A percentile compares a stretch with the other conserved stretches of the same genome.
These are phyloP conservation scores for Cytospora piceicola DNA, from an alignment of 2,329 filamentous ascomycete species.

Conservation along the genomic window DNA sequence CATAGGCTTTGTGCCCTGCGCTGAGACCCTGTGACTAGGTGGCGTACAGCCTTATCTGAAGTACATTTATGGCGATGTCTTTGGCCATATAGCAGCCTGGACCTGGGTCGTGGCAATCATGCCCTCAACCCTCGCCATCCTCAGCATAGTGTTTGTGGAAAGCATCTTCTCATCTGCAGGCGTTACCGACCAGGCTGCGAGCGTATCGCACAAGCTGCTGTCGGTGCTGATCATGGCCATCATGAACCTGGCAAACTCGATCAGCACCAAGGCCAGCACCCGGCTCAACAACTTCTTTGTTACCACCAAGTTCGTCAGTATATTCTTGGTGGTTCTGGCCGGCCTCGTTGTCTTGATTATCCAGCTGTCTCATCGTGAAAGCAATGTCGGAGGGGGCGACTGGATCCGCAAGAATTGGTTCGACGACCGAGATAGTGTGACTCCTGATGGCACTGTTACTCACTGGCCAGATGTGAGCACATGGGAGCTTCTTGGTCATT, in stretches of 20 bases:
- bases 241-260: constrained; percentile 56
- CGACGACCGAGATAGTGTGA: constrained; percentile 50
- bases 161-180: constrained; percentile 59
- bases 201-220: constrained; percentile 54
- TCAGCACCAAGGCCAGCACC: constrained; percentile 60
- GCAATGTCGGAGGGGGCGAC: constrained; percentile 50
- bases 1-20: not conserved
- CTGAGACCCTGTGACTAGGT: constrained; percentile 40
- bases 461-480: constrained; percentile 53
- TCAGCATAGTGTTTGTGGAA: constrained; percentile 66
- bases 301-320: constrained; percentile 55
- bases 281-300: constrained; percentile 61
- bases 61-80: constrained; percentile 63
- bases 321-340: constrained; percentile 53
- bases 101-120: constrained; percentile 68
- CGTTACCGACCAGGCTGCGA: constrained; percentile 48
- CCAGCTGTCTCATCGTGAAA: constrained; percentile 43
- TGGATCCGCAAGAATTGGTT: constrained; percentile 62
- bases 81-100: constrained; percentile 68
- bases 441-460: constrained; percentile 53
- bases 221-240: constrained; percentile 52
- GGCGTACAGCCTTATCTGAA: constrained; percentile 66
- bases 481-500: constrained; percentile 65
- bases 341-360: constrained; percentile 52
- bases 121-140: constrained; percentile 66